Base-by-base conservation (phyloP, 768 basidiomycete species). In the Chiua virens region DNA sequence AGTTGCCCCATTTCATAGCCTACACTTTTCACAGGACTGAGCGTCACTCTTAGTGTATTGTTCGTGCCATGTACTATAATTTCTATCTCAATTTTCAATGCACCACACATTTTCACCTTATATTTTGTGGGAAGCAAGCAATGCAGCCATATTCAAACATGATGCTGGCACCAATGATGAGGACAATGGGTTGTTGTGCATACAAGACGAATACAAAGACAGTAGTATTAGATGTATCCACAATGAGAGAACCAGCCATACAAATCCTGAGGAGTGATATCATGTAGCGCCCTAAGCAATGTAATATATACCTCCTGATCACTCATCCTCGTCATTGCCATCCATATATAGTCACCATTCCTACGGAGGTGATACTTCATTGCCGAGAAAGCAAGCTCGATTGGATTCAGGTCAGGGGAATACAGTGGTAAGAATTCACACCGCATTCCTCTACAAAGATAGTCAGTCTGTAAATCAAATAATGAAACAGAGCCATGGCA, bases 361-460 rank as follows among this genome's bases (percentile, higher is more conserved):
- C 18, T 17, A 13, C 27, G 4, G 3, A 47, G 44, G 23, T 35
- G 44, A 18, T 45, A 45, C 11, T 46, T 46, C 23, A 46, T 46
- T 11, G 21, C 36, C 7, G 42, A 44, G 25, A 50, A 50, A 10
- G 28, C 27, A 1, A 50, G 42, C 21, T 50, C 42, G 22, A 50
- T 50, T 8, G 42, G 42, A 21, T 50, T 50, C 22, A 44, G 30
- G 20, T 50, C 49, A 28, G 42, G 42, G 0, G 36, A 50, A 28
- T 44, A 50, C 2, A 35, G 49, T 3, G 28, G 49, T 14, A 50
- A 21, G 28, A 43, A 44, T 10, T 50, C 20, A 17, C 42, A 50
- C 2, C 21, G 38, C 38, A 48, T 41, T n/a, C 47, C 47, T 17
- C 47, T 48, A 23, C 21, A 18, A 43, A 13, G 15, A 40, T 18